Conservation (phyloP, 139 green algal genomes). For the Chlorella sp. region DNA sequence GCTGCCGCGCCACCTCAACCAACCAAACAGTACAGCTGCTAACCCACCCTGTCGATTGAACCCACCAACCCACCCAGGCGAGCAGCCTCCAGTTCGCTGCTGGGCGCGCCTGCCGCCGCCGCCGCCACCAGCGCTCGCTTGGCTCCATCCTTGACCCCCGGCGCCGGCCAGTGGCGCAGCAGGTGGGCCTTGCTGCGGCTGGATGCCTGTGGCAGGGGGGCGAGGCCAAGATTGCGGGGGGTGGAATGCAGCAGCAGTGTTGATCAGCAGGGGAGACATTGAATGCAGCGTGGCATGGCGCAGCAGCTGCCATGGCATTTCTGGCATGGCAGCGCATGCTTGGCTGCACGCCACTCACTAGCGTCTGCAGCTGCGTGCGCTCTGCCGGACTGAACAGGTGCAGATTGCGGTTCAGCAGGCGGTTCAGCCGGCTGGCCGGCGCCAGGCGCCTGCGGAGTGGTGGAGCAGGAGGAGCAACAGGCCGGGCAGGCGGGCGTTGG, state of each 20-base stretch:
- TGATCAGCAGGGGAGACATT: no score
- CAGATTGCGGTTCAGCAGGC: conserved; percentile 43
- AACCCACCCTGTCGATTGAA: not conserved
- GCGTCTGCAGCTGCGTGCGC: not conserved
- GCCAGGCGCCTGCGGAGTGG: not conserved
- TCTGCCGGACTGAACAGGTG: conserved; percentile 20
- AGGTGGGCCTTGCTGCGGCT: conserved; percentile 7
- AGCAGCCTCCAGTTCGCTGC: conserved; percentile 34
- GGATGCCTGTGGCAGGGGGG: no score
- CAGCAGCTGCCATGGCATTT: no score
- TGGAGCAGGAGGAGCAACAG: not conserved
- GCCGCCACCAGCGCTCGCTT: conserved; percentile 46
- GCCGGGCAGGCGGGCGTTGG: not conserved
- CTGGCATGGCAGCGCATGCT: no score
- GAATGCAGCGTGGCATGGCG: no score
- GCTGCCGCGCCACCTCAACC: no score
- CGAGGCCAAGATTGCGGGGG: no score
- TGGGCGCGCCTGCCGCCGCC: conserved; percentile 11
- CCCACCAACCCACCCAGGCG: conserved; percentile 17
- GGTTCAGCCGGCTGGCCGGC: conserved; percentile 29
- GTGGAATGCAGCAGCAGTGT: no score
- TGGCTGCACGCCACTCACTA: not conserved
- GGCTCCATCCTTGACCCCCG: conserved; percentile 27
- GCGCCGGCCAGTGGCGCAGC: conserved; percentile 40
- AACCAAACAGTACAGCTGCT: no score